Evolutionary conservation across 345 rosid genomes (phyloP).

Genomic region (Citrus maxima): DNA sequence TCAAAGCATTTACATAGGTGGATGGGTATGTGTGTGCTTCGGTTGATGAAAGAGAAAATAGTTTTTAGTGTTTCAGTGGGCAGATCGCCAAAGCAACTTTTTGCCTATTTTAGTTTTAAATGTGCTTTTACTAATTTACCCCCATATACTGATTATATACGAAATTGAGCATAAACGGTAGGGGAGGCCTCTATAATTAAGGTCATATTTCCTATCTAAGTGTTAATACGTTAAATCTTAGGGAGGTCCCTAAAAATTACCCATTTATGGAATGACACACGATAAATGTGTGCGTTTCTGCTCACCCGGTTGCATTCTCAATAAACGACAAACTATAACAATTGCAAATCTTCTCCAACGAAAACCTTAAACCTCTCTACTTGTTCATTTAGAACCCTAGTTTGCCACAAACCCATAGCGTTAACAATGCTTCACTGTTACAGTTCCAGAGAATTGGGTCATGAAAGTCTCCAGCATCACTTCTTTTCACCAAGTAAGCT

Average conservation of each 20-base stretch:
- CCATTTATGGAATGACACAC: no score
- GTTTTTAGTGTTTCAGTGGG: no score
- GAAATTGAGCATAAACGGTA: no score
- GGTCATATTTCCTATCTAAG: no score
- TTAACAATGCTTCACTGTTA: conserved; percentile 33
- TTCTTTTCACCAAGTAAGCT: conserved; percentile 37
- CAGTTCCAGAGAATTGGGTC: conserved; percentile 34
- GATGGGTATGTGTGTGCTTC: no score
- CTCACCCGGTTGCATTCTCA: not conserved
- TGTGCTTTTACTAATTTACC: fast-evolving
- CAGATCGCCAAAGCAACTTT: no score
- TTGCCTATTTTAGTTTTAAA: no score
- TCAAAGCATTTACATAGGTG: no score
- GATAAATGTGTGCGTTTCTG: not conserved
- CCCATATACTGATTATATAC: fast-evolving
- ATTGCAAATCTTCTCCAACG: not conserved
- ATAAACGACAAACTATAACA: not conserved
- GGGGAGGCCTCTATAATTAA: no score
- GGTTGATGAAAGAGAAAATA: no score
- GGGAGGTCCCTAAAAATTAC: no score
- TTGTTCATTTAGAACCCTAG: not conserved
- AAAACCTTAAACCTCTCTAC: not conserved
- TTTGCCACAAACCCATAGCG: conserved; percentile 17
- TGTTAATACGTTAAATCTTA: no score
- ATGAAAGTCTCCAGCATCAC: conserved; percentile 24